phyloP scores from a whole-genome alignment of 2,329 filamentous ascomycete genomes.

The Pseudogymnoascus sp. region DNA sequence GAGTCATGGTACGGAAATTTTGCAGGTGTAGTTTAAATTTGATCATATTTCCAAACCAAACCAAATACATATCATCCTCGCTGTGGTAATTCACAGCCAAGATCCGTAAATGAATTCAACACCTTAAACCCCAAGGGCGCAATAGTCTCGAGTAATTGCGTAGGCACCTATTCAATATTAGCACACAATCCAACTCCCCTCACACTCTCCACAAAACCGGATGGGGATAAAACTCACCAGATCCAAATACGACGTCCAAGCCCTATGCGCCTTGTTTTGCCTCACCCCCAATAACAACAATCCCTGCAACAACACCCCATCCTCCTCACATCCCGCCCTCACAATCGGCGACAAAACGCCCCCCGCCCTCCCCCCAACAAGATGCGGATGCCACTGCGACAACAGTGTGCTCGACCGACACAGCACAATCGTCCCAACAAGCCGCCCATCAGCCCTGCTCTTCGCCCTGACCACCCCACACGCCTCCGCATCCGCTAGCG shows the following conservation, averaged over 20 bases:
- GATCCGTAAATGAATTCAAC: background rate
- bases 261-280: constrained; percentile 58
- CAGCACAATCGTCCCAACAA: constrained; percentile 58
- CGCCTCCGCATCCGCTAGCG: constrained; percentile 50
- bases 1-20: background rate
- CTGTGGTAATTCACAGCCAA: background rate
- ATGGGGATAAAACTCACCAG: background rate
- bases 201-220: background rate
- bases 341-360: constrained; percentile 62
- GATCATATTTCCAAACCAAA: background rate
- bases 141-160: background rate
- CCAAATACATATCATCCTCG: background rate
- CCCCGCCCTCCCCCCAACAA: constrained; percentile 43
- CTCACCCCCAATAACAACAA: constrained; percentile 57
- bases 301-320: constrained; percentile 57
- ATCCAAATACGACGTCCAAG: constrained; percentile 39
- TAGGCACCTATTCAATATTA: background rate
- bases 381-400: constrained; percentile 36
- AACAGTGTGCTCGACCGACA: constrained; percentile 52
- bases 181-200: background rate
- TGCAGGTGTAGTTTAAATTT: background rate
- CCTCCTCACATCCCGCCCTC: constrained; percentile 53
- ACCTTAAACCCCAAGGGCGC: constrained; percentile 5
- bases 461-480: constrained; percentile 62
- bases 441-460: constrained; percentile 49